Percentiles rank a stretch among this genome's conserved stretches.
Evolutionary conservation across 192 early-diverging fungal genomes (phyloP).

Genomic region (Umbelopsis vinacea): DNA sequence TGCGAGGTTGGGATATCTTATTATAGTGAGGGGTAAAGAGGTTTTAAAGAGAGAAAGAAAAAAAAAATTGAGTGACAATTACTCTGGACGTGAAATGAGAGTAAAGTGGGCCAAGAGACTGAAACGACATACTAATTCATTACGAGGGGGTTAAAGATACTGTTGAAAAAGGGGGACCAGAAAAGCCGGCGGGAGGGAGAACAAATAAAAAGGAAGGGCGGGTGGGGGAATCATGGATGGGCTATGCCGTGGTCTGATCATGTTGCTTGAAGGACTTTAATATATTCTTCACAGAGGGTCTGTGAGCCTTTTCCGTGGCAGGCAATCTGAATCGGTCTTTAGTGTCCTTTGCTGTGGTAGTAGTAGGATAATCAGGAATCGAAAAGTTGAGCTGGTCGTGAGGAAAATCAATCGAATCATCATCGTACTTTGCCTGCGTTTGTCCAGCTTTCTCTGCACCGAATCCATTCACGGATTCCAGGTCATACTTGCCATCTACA

Average conservation of each 20-base stretch:
- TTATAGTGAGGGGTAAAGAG: background rate
- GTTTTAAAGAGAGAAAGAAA: background rate
- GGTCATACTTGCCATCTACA: constrained; percentile 3
- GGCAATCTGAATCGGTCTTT: background rate
- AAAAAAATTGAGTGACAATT: background rate
- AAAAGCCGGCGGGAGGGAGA: background rate
- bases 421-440: constrained; percentile 16
- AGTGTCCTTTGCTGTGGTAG: constrained; percentile 13
- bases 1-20: too few relatives aligned
- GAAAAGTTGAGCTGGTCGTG: constrained; percentile 35
- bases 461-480: background rate
- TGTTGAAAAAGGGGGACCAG: background rate
- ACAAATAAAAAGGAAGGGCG: too few relatives aligned
- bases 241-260: background rate
- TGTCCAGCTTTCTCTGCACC: constrained; percentile 12
- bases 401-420: constrained; percentile 28
- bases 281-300: constrained; percentile 16
- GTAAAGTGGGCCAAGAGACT: background rate
- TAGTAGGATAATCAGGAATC: constrained; percentile 28
- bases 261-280: constrained; percentile 19
- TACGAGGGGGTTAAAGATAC: constrained; percentile 4
- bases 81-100: background rate
- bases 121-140: constrained; percentile 5
- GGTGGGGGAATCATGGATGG: too few relatives aligned
- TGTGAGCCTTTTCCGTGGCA: background rate